Evolutionary conservation across 2,329 filamentous ascomycete genomes (phyloP), one percentile per base, ranked within the genome.

Genomic region (Alternaria panax): DNA sequence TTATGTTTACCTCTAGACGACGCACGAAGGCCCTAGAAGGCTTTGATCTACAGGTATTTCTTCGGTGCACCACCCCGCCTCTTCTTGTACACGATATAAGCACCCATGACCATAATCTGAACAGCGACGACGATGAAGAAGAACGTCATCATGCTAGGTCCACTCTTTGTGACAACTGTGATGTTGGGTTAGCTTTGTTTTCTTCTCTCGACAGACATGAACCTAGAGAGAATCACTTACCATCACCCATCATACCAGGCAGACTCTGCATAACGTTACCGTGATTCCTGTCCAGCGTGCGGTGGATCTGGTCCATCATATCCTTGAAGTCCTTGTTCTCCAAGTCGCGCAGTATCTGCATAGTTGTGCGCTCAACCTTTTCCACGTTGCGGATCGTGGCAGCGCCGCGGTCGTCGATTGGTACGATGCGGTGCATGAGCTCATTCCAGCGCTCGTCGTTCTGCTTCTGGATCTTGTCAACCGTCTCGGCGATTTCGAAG

Each of bases 71-170:
- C 88, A 38, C 86, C 84, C 79, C 90, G 87, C 73, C 90, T 88
- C 69, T 88, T 86, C 85, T 96, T 96, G 80, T 97, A 97, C 59
- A 89, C 75, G 36, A 92, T 77, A 74, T 93, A 97, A 1, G 84
- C 86, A 2, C 79, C 87, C 0, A 87, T 87, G 30, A 96, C 81
- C 66, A 92, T 75, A 48, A 91, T 74, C 80, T 97, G 93, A 64
- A 92, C 87, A 18, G 86, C 88, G 56, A 97, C 82, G 59, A 96
- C 85, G 60, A 93, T 81, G 70, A 90, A 85, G 65, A 96, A 86
- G 68, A 89, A 85, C 54, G 85, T 82, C 28, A 84, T 83, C 78
- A 90, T 84, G 56, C 83, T 84, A 0, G 87, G 86, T 4, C 83
- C 80, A 8, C 85, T 82, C 8, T 82, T 79, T 2, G 81, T 79